A percentile compares a stretch with the other conserved stretches of the same genome.
Evolutionary conservation across 768 basidiomycete species (phyloP).

Genomic region (Auricularia sp.): DNA sequence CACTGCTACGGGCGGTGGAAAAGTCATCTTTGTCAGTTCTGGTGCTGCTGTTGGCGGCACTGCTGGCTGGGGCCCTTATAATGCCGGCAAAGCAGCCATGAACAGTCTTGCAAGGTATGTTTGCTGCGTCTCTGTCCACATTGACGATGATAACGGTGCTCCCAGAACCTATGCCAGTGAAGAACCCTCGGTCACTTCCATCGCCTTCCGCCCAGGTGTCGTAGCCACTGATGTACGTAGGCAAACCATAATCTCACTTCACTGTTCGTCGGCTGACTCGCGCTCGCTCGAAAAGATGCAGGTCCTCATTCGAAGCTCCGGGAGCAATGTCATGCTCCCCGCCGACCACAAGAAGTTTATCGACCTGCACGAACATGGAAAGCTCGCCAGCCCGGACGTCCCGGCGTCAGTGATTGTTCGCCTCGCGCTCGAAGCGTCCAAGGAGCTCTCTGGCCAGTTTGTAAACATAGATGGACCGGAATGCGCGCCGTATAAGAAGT

Average conservation of each 20-base stretch:
- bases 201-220: conserved; percentile 80
- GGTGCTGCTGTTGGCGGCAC: conserved; percentile 65
- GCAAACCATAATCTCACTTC: background rate
- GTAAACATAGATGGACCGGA: conserved; percentile 70
- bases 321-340: conserved; percentile 41
- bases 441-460: conserved; percentile 62
- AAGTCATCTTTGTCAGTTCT: conserved; percentile 74
- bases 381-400: conserved; percentile 64
- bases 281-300: conserved; percentile 53
- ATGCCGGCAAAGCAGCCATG: conserved; percentile 79
- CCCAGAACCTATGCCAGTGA: conserved; percentile 73
- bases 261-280: background rate
- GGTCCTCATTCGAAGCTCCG: conserved; percentile 38
- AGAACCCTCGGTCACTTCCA: conserved; percentile 60
- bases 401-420: conserved; percentile 72
- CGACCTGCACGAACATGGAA: conserved; percentile 47
- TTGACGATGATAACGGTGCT: background rate
- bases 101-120: conserved; percentile 69
- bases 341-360: conserved; percentile 49
- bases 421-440: conserved; percentile 54
- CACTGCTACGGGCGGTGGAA: conserved; percentile 36
- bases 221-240: conserved; percentile 65
- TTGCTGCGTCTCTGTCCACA: conserved; percentile 5
- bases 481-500: conserved; percentile 22
- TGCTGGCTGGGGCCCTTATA: conserved; percentile 73